These are phyloP conservation scores for Calonectria honghensis DNA, from an alignment of 2,329 filamentous ascomycete genomes.

Conservation along the genomic window DNA sequence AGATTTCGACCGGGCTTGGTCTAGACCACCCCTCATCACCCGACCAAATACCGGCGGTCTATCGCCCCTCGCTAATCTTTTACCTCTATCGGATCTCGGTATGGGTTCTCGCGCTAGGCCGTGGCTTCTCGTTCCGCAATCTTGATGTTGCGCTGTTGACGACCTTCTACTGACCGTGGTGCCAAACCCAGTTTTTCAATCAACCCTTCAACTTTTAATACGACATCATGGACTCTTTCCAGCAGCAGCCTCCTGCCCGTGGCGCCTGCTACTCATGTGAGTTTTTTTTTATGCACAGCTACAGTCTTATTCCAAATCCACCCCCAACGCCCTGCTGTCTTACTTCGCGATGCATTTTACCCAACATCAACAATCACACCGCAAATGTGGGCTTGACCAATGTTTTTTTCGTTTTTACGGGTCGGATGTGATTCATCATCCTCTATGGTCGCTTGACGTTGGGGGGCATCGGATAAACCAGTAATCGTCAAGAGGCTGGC, in stretches of 20 bases:
- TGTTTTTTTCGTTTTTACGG: constrained; percentile 10
- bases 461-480: constrained; percentile 23
- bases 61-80: constrained; percentile 53
- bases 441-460: neutral
- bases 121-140: constrained; percentile 38
- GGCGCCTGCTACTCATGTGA: constrained; percentile 73
- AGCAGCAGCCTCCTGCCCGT: constrained; percentile 55
- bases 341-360: constrained; percentile 9
- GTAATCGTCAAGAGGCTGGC: constrained; percentile 26
- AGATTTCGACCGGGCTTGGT: constrained; percentile 29
- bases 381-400: constrained; percentile 10
- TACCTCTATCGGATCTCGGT: constrained; percentile 54
- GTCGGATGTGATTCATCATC: neutral
- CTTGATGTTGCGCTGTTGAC: constrained; percentile 30
- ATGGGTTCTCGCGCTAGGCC: constrained; percentile 43
- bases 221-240: constrained; percentile 65
- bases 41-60: constrained; percentile 36
- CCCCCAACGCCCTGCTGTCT: constrained; percentile 2
- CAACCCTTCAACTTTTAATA: constrained; percentile 33
- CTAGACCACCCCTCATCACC: constrained; percentile 38
- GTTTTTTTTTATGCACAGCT: constrained; percentile 50
- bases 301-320: neutral
- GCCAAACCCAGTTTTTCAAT: constrained; percentile 38
- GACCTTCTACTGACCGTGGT: constrained; percentile 42
- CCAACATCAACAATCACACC: constrained; percentile 21